These are phyloP conservation scores for Setomelanomma holmii DNA, from an alignment of 2,329 filamentous ascomycete species.

Conservation along the genomic window DNA sequence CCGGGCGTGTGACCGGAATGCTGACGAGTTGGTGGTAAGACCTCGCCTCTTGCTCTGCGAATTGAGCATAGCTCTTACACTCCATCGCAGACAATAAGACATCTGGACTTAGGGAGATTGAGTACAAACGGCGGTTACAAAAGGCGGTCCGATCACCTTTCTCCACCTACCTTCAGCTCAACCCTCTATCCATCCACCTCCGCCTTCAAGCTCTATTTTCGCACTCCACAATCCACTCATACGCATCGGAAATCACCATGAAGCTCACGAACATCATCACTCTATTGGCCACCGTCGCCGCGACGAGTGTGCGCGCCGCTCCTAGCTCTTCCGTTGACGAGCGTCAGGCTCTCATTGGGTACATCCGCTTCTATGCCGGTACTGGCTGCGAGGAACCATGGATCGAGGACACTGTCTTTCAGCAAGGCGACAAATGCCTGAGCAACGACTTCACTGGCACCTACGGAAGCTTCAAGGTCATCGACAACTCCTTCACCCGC, in stretches of 20 bases:
- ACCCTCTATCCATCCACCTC: not conserved
- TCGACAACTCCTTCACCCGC: not conserved
- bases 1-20: not conserved
- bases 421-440: constrained; percentile 1
- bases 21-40: constrained; percentile 1
- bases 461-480: constrained; percentile 3
- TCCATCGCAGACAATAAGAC: not conserved
- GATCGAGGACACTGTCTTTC: constrained; percentile 10
- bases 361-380: constrained; percentile 8
- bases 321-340: not conserved
- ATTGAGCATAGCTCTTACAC: not conserved
- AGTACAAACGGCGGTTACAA: not conserved
- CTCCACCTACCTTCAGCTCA: not conserved
- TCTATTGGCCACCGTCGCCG: constrained; percentile 1
- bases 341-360: not conserved
- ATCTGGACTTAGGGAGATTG: not conserved
- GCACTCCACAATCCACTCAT: not conserved
- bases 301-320: constrained; percentile 2
- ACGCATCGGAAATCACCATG: constrained; percentile 1
- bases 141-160: not conserved
- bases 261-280: constrained; percentile 6
- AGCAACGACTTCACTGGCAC: not conserved
- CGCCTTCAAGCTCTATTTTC: not conserved
- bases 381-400: constrained; percentile 7
- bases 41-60: not conserved